Percentiles rank a stretch among this genome's conserved stretches.
Conservation (phyloP, 371 early-diverging fungal species). For the Neoconidiobolus thromboides region DNA sequence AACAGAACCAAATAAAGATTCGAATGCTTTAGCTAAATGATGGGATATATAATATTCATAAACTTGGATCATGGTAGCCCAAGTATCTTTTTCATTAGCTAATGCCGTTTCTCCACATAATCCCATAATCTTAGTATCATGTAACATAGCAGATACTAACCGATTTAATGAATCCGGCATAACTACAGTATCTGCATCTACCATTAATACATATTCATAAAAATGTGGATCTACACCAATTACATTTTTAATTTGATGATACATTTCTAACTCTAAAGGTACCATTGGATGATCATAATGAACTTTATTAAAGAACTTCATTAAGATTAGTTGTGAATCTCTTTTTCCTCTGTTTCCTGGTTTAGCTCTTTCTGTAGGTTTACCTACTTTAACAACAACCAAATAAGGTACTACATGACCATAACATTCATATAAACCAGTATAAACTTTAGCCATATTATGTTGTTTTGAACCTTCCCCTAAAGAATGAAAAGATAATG, state of each 20-base stretch:
- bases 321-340: constrained; percentile 97
- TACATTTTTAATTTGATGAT: constrained; percentile 72
- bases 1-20: constrained; percentile 66
- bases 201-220: constrained; percentile 84
- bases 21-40: constrained; percentile 84
- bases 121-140: constrained; percentile 73
- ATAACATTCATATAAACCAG: constrained; percentile 82
- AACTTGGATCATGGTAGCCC: constrained; percentile 88
- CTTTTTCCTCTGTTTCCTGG: constrained; percentile 99
- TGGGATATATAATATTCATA: constrained; percentile 89
- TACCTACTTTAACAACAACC: constrained; percentile 88
- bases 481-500: constrained; percentile 79
- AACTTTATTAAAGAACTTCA: constrained; percentile 96
- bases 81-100: constrained; percentile 71
- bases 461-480: constrained; percentile 79
- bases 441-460: constrained; percentile 95
- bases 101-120: constrained; percentile 71
- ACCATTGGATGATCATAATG: constrained; percentile 83
- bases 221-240: constrained; percentile 68
- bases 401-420: constrained; percentile 86
- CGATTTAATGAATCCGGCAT: constrained; percentile 42
- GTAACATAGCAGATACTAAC: constrained; percentile 54
- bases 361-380: constrained; percentile 51
- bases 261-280: constrained; percentile 84
- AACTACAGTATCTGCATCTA: constrained; percentile 90